Evolutionary conservation across 1,139 yeast species (phyloP).

Genomic region (Protomyces gravidus): DNA sequence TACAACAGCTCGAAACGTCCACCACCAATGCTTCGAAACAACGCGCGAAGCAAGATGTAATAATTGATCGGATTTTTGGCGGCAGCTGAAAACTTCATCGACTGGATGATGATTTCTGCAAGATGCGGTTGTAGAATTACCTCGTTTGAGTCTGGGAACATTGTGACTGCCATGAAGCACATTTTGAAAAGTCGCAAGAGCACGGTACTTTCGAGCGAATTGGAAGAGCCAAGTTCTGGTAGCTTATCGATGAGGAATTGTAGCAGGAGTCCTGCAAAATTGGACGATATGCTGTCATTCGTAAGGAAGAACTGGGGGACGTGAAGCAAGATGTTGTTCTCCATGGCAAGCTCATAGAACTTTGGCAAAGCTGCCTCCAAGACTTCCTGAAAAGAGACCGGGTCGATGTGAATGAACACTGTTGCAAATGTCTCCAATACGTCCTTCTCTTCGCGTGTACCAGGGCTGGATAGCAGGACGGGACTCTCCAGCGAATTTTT

Average conservation of each 20-base stretch:
- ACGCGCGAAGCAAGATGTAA: slow-evolving; percentile 78
- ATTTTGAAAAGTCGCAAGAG: slow-evolving; percentile 80
- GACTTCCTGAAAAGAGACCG: slow-evolving; percentile 92
- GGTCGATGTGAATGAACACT: slow-evolving; percentile 87
- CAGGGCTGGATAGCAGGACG: slow-evolving; percentile 37
- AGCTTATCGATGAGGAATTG: slow-evolving; percentile 70
- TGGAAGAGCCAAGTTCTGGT: slow-evolving; percentile 66
- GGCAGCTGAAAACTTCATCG: slow-evolving; percentile 74
- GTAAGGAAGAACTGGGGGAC: slow-evolving; percentile 92
- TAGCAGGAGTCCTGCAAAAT: slow-evolving; percentile 81
- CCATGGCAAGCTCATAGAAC: slow-evolving; percentile 72
- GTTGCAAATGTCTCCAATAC: slow-evolving; percentile 94
- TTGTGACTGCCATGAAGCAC: slow-evolving; percentile 91
- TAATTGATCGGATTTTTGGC: slow-evolving; percentile 89
- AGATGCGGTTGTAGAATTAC: slow-evolving; percentile 81
- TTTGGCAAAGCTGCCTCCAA: slow-evolving; percentile 75
- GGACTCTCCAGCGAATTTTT: slow-evolving; percentile 43
- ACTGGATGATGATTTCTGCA: slow-evolving; percentile 72
- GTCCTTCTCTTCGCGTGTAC: slow-evolving; percentile 90
- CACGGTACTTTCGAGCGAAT: slow-evolving; percentile 71
- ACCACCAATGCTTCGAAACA: slow-evolving; percentile 92
- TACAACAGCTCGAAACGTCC: slow-evolving; percentile 89
- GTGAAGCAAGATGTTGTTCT: slow-evolving; percentile 81
- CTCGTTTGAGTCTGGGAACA: slow-evolving; percentile 85
- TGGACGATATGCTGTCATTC: slow-evolving; percentile 87